Evolutionary conservation across 805 yeast species (phyloP).

Genomic region (Yarrowia divulgata): DNA sequence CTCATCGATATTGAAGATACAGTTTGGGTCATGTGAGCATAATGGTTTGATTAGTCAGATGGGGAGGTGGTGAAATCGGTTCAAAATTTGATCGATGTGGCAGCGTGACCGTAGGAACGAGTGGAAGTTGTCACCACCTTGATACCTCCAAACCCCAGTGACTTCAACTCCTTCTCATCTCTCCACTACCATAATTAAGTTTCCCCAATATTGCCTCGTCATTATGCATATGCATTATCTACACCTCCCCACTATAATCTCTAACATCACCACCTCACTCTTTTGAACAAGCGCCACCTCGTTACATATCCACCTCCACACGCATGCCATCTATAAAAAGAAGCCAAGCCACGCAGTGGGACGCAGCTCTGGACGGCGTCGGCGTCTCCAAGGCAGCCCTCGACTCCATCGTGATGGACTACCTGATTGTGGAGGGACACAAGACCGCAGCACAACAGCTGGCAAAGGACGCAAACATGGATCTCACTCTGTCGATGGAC

Average conservation of each 20-base stretch:
- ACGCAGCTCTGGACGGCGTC: constrained; percentile 45
- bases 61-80: no score
- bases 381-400: constrained; percentile 48
- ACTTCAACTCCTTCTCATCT: no score
- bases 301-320: no score
- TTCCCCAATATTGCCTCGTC: neutral
- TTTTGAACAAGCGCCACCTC: no score
- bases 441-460: constrained; percentile 69
- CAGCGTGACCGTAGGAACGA: no score
- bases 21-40: no score
- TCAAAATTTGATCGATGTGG: no score
- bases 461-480: constrained; percentile 59
- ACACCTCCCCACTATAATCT: neutral
- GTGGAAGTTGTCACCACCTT: no score
- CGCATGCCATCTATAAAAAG: constrained; percentile 41
- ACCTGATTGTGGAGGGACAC: constrained; percentile 79
- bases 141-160: no score
- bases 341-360: constrained; percentile 48
- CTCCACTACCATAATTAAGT: neutral
- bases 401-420: constrained; percentile 69
- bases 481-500: constrained; percentile 54
- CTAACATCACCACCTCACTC: neutral
- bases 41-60: no score
- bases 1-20: neutral
- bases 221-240: constrained; percentile 3